phyloP scores from a whole-genome alignment of 306 rosid species.

The Vigna unguiculata region DNA sequence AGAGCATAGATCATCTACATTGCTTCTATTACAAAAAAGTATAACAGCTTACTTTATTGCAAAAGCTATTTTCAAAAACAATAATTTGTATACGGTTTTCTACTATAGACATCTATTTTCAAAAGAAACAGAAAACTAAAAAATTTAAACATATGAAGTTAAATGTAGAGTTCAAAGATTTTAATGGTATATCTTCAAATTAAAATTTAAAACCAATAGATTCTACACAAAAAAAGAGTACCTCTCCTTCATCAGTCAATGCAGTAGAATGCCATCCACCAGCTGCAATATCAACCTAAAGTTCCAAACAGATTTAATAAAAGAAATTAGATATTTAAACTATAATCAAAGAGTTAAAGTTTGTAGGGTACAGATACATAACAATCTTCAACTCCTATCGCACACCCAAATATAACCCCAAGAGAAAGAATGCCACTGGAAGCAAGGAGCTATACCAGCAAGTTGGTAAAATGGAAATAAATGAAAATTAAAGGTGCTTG shows the following conservation, averaged over 20 bases:
- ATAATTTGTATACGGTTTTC: not conserved
- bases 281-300: constrained; percentile 95
- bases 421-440: not conserved
- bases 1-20: not conserved
- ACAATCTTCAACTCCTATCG: not conserved
- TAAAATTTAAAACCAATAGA: constrained; percentile 37
- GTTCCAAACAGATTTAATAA: constrained; percentile 30
- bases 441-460: not conserved
- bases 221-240: constrained; percentile 41
- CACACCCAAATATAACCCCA: not conserved
- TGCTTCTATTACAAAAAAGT: not conserved
- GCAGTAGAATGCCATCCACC: constrained; percentile 99
- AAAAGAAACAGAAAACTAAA: constrained; percentile 16
- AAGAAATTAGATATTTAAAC: constrained; percentile 26
- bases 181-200: constrained; percentile 19
- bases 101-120: not conserved
- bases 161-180: constrained; percentile 9
- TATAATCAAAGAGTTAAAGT: not conserved
- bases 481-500: no score
- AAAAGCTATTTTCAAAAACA: constrained; percentile 27
- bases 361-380: not conserved
- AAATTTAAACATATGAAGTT: not conserved
- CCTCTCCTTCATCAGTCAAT: constrained; percentile 94
- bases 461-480: no score
- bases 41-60: not conserved